Evolutionary conservation across 768 basidiomycete species (phyloP).

Genomic region (Psilocybe subaeruginosa): DNA sequence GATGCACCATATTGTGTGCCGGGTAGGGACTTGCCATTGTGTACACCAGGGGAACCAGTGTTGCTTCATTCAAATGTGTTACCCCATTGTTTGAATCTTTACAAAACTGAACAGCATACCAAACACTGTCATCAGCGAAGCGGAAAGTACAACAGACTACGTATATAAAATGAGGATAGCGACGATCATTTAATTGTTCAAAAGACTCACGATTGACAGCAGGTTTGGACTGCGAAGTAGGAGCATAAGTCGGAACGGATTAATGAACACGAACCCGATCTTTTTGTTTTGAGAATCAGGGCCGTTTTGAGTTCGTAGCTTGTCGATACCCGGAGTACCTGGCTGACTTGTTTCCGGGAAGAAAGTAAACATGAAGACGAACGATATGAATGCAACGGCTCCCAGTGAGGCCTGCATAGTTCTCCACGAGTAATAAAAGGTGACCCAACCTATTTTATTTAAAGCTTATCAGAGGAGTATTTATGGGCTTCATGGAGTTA

Average conservation of each 20-base stretch:
- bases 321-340: constrained; percentile 56
- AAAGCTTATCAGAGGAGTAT: not conserved
- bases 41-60: constrained; percentile 65
- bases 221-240: constrained; percentile 65
- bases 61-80: constrained; percentile 24
- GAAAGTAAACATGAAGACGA: constrained; percentile 41
- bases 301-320: constrained; percentile 25
- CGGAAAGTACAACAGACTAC: constrained; percentile 16
- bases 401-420: constrained; percentile 54
- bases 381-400: constrained; percentile 38
- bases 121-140: constrained; percentile 18
- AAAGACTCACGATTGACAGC: constrained; percentile 48
- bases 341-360: constrained; percentile 77
- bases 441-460: constrained; percentile 39
- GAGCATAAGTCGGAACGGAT: constrained; percentile 56
- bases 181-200: not conserved
- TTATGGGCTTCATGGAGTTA: not conserved
- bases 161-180: not conserved
- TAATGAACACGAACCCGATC: constrained; percentile 48
- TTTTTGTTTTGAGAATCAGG: constrained; percentile 11
- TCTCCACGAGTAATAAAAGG: constrained; percentile 71
- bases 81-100: not conserved
- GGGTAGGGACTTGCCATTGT: constrained; percentile 52
- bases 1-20: too few relatives aligned
- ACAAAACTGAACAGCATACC: constrained; percentile 7